Conservation (phyloP, 148 eudicot genomes). For the Euryodendron excelsum region DNA sequence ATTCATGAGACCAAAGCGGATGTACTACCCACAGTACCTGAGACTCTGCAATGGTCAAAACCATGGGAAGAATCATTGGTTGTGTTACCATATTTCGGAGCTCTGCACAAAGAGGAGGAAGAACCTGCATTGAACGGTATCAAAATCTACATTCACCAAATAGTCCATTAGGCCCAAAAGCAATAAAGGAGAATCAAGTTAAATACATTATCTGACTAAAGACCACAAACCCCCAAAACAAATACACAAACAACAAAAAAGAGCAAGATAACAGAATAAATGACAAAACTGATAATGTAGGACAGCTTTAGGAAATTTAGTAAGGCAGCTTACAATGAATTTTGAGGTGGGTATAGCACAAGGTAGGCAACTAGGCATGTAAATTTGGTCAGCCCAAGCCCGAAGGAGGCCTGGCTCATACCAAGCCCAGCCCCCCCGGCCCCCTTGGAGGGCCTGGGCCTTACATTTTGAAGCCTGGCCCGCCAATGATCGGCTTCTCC, state of each 20-base stretch:
- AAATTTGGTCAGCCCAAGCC: too few species aligned
- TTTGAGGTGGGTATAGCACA: too few species aligned
- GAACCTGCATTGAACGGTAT: slow-evolving; percentile 60
- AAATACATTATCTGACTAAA: neutral
- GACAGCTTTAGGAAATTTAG: too few species aligned
- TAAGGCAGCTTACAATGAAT: too few species aligned
- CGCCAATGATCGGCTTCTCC: too few species aligned
- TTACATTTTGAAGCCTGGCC: too few species aligned
- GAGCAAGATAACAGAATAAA: neutral
- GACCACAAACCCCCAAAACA: neutral
- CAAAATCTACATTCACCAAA: slow-evolving; percentile 3
- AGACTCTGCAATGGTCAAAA: slow-evolving; percentile 89
- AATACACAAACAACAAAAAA: neutral
- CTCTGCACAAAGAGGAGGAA: slow-evolving; percentile 98
- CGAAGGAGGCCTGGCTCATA: too few species aligned
- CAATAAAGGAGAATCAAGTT: neutral
- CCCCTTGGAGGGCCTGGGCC: too few species aligned
- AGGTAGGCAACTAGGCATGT: too few species aligned
- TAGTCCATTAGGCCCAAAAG: neutral
- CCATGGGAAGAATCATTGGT: slow-evolving; percentile 98
- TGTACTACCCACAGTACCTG: slow-evolving; percentile 53
- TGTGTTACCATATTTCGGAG: slow-evolving; percentile 95
- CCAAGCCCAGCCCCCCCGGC: too few species aligned
- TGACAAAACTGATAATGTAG: neutral
- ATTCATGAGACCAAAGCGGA: slow-evolving; percentile 1